phyloP scores from a whole-genome alignment of 495 filamentous ascomycete species.

The Elasticomyces elasticus region DNA sequence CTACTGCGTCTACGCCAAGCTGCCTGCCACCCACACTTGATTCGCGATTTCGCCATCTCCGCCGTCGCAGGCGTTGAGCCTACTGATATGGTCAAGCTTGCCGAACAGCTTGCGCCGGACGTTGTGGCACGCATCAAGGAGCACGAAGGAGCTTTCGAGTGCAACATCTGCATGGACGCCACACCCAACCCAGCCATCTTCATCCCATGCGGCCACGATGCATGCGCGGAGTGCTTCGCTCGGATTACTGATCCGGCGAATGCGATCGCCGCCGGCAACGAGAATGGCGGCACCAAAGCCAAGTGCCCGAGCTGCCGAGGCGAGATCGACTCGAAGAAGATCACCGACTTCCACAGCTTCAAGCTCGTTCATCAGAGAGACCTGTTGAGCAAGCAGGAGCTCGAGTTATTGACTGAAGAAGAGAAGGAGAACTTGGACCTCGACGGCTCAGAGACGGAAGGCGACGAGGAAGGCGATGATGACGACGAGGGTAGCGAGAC shows the following conservation, averaged over 20 bases:
- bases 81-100: constrained; percentile 54
- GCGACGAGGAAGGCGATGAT: constrained; percentile 15
- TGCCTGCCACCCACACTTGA: constrained; percentile 88
- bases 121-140: constrained; percentile 62
- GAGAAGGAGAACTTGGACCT: constrained; percentile 24
- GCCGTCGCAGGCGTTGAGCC: constrained; percentile 40
- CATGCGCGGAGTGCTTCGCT: constrained; percentile 69
- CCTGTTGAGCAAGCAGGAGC: too few species aligned
- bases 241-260: constrained; percentile 55
- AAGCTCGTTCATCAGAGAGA: constrained; percentile 58
- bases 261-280: constrained; percentile 47
- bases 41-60: constrained; percentile 57
- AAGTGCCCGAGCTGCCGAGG: constrained; percentile 73
- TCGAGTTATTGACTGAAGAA: constrained; percentile 23
- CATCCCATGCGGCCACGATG: constrained; percentile 75
- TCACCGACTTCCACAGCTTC: constrained; percentile 68
- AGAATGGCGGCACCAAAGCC: constrained; percentile 37
- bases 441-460: constrained; percentile 23
- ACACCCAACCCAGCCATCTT: constrained; percentile 68
- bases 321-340: constrained; percentile 49
- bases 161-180: constrained; percentile 73
- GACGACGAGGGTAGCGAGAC: constrained; percentile 24
- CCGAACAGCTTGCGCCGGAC: constrained; percentile 47
- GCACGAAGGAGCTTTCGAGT: constrained; percentile 45
- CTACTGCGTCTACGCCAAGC: constrained; percentile 85